Evolutionary conservation across 441 rosid species (phyloP).

Genomic region (Euphorbia corollata): DNA sequence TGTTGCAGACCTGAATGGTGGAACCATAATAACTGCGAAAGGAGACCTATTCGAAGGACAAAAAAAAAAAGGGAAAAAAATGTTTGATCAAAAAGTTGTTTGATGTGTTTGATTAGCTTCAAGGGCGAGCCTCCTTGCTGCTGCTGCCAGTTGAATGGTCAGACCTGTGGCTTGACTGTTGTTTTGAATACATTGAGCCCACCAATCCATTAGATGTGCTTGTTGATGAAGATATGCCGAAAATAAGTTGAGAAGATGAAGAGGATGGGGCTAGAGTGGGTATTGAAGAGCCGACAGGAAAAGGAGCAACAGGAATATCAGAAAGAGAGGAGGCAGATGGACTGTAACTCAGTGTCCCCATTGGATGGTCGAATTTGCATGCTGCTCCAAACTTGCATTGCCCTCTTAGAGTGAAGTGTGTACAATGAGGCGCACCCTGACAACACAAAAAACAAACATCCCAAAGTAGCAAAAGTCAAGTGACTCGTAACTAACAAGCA

Average conservation of each 20-base stretch:
- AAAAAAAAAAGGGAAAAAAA: conserved; percentile 20
- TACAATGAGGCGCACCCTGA: no score
- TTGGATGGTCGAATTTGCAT: no score
- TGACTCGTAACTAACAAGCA: neutral
- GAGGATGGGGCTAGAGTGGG: no score
- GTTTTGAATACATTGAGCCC: conserved; percentile 38
- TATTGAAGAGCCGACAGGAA: no score
- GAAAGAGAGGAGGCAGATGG: no score
- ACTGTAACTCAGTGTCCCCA: no score
- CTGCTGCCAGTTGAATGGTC: conserved; percentile 35
- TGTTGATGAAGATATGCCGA: no score
- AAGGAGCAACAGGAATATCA: no score
- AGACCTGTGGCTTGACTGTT: conserved; percentile 45
- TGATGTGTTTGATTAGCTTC: conserved; percentile 34
- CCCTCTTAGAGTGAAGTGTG: no score
- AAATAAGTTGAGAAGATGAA: no score
- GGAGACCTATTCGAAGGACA: conserved; percentile 32
- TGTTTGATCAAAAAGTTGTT: conserved; percentile 34
- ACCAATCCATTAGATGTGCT: neutral
- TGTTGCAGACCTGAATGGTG: conserved; percentile 39
- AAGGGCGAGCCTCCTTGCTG: conserved; percentile 29
- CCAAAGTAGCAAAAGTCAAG: neutral
- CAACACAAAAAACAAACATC: neutral
- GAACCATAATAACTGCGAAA: conserved; percentile 26
- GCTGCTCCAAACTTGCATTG: no score